Percentiles rank a stretch among this genome's conserved stretches.
These are phyloP conservation scores for Lyophyllum atratum DNA, from an alignment of 768 basidiomycete species.

Conservation along the genomic window DNA sequence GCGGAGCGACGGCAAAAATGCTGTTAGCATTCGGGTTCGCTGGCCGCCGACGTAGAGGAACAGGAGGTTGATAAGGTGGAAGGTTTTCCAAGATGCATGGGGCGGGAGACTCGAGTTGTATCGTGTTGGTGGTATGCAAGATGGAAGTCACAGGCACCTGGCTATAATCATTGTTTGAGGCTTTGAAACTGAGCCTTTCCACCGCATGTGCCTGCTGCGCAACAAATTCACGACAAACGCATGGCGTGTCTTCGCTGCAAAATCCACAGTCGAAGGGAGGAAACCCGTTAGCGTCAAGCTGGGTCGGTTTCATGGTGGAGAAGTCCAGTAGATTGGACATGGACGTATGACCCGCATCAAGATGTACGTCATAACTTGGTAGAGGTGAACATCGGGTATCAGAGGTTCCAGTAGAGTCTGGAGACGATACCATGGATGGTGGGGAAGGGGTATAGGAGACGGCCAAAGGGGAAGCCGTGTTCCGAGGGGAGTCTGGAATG, in stretches of 20 bases:
- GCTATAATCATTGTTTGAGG: constrained; percentile 25
- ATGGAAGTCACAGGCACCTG: constrained; percentile 21
- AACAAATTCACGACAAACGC: constrained; percentile 75
- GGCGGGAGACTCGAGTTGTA: constrained; percentile 26
- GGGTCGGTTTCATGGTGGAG: constrained; percentile 24
- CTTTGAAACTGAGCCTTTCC: constrained; percentile 15
- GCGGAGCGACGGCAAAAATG: constrained; percentile 53
- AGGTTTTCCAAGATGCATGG: constrained; percentile 76
- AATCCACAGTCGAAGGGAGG: constrained; percentile 70
- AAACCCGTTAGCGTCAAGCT: constrained; percentile 32
- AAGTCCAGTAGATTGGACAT: constrained; percentile 34
- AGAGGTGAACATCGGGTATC: constrained; percentile 34
- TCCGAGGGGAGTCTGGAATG: constrained; percentile 30
- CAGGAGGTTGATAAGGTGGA: constrained; percentile 78
- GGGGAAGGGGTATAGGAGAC: constrained; percentile 43
- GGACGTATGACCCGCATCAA: constrained; percentile 25
- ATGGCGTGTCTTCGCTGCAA: constrained; percentile 69
- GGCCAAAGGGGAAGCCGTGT: constrained; percentile 33
- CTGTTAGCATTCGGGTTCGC: constrained; percentile 40
- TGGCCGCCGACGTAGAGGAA: constrained; percentile 71
- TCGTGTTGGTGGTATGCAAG: constrained; percentile 23
- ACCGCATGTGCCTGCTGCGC: constrained; percentile 40
- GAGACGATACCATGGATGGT: constrained; percentile 54
- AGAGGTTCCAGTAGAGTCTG: constrained; percentile 38
- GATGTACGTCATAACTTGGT: constrained; percentile 31